These are phyloP conservation scores for Lolium multiflorum DNA, from an alignment of 176 grass and related monocot species.

Conservation along the genomic window DNA sequence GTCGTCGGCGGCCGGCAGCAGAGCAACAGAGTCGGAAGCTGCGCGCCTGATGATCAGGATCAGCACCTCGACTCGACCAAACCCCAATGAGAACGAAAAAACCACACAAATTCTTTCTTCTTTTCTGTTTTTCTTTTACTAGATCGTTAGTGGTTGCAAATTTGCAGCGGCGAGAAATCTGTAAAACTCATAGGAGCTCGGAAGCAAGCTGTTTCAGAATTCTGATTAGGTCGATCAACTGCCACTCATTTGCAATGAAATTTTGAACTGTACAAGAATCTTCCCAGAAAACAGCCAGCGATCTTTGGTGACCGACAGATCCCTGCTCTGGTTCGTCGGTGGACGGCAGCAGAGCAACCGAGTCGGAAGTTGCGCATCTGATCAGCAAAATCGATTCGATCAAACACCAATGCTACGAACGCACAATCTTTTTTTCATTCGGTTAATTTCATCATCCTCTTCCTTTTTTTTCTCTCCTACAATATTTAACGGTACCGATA, in stretches of 20 bases:
- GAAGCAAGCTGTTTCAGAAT: neutral
- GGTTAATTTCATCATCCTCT: too few species aligned
- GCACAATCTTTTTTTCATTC: neutral
- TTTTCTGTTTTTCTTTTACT: neutral
- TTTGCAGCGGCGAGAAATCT: constrained; percentile 37
- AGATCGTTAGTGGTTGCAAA: constrained; percentile 10
- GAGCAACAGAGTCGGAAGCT: constrained; percentile 55
- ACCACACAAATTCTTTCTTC: constrained; percentile 9
- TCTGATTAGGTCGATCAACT: neutral
- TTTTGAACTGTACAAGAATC: neutral
- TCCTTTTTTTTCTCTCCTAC: too few species aligned
- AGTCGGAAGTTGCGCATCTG: constrained; percentile 43
- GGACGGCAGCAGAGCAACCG: constrained; percentile 64
- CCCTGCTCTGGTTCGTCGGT: constrained; percentile 86
- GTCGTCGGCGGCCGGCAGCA: constrained; percentile 77
- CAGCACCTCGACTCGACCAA: neutral
- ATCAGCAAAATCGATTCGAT: constrained; percentile 19
- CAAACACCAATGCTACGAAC: neutral
- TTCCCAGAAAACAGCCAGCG: neutral
- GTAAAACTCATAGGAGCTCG: constrained; percentile 29
- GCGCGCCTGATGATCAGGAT: constrained; percentile 25
- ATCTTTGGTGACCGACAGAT: neutral
- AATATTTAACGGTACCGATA: too few species aligned
- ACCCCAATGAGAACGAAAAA: neutral
- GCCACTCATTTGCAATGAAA: neutral